These are phyloP conservation scores for Aspergillus sp. DNA, from an alignment of 2,329 filamentous ascomycete genomes.

Conservation along the genomic window DNA sequence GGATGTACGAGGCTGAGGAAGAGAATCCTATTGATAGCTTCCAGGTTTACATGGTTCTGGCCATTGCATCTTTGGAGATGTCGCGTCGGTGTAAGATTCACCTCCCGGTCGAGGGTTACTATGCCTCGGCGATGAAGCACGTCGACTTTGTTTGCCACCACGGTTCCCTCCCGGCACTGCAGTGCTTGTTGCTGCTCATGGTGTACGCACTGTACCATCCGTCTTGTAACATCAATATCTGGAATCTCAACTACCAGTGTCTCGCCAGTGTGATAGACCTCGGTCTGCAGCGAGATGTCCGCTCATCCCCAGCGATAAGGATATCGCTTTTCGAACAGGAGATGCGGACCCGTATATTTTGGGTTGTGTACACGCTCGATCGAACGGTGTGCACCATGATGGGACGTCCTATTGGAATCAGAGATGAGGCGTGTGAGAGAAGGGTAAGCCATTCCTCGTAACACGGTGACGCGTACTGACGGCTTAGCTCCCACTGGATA, in stretches of 20 bases:
- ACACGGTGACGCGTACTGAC: slow-evolving; percentile 5
- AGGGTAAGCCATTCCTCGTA: slow-evolving; percentile 32
- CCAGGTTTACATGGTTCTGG: slow-evolving; percentile 55
- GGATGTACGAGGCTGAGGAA: slow-evolving; percentile 32
- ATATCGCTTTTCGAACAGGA: slow-evolving; percentile 53
- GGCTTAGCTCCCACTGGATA: slow-evolving; percentile 18
- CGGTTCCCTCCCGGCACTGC: slow-evolving; percentile 50
- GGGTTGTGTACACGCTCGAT: slow-evolving; percentile 55
- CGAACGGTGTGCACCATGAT: slow-evolving; percentile 55
- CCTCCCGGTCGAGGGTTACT: slow-evolving; percentile 51
- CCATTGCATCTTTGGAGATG: slow-evolving; percentile 48
- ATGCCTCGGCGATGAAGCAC: slow-evolving; percentile 47
- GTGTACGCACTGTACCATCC: slow-evolving; percentile 54
- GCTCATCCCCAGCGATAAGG: slow-evolving; percentile 30
- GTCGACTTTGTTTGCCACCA: slow-evolving; percentile 50
- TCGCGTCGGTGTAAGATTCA: slow-evolving; percentile 45
- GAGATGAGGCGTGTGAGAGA: slow-evolving; percentile 56
- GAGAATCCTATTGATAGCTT: slow-evolving; percentile 38
- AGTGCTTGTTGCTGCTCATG: slow-evolving; percentile 45
- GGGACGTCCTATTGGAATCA: slow-evolving; percentile 55
- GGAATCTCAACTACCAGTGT: slow-evolving; percentile 58
- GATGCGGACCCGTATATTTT: slow-evolving; percentile 56
- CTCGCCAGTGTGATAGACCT: slow-evolving; percentile 52
- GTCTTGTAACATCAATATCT: slow-evolving; percentile 50
- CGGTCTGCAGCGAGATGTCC: slow-evolving; percentile 53